phyloP scores from a whole-genome alignment of 2,329 filamentous ascomycete genomes.

The Pochonia chlamydosporia region DNA sequence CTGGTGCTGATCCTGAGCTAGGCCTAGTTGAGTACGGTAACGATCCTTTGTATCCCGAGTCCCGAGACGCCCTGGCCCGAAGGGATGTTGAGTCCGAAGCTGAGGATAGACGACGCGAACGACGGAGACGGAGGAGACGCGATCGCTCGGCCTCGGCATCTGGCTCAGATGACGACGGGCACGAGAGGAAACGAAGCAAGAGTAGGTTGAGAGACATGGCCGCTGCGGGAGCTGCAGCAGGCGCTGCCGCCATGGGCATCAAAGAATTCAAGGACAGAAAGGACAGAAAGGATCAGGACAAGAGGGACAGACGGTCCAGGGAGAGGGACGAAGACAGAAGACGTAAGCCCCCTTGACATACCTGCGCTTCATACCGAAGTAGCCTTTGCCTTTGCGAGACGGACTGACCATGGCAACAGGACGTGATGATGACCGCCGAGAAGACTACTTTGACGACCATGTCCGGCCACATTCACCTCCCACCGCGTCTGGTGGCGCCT shows the following conservation, averaged over 20 bases:
- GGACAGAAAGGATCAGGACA: constrained; percentile 36
- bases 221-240: constrained; percentile 49
- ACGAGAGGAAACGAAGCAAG: constrained; percentile 42
- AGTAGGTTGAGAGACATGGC: constrained; percentile 51
- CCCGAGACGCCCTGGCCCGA: constrained; percentile 24
- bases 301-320: constrained; percentile 27
- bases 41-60: constrained; percentile 44
- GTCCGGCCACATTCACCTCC: constrained; percentile 39
- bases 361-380: no score
- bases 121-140: constrained; percentile 27
- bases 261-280: constrained; percentile 49
- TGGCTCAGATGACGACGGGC: constrained; percentile 19
- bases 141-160: constrained; percentile 29
- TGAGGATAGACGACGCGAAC: constrained; percentile 35
- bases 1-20: constrained; percentile 58
- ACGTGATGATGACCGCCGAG: constrained; percentile 28
- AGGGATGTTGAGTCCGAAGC: constrained; percentile 41
- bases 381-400: no score
- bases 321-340: constrained; percentile 20
- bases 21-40: constrained; percentile 63
- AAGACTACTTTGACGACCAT: constrained; percentile 30
- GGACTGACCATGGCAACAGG: constrained; percentile 17
- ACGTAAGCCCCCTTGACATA: no score
- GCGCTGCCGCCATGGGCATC: constrained; percentile 57
- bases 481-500: constrained; percentile 45